phyloP scores from a whole-genome alignment of 441 rosid species.

The Pelargonium exstipulatum region DNA sequence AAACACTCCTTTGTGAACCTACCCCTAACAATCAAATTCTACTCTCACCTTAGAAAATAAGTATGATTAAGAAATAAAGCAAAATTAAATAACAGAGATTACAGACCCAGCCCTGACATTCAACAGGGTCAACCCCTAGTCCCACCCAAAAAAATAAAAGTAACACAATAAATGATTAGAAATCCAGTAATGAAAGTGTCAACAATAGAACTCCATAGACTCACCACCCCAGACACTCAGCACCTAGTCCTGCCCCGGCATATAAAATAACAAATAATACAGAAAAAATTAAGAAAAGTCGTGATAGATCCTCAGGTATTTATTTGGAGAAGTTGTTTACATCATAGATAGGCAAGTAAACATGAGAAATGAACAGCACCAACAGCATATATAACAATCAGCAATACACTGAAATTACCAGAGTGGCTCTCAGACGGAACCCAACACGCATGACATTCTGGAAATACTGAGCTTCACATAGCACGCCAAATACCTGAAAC shows the following conservation, averaged over 20 bases:
- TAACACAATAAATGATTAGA: no score
- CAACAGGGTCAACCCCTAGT: no score
- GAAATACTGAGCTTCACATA: slow-evolving; percentile 95
- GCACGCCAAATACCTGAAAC: slow-evolving; percentile 77
- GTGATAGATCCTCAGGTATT: neutral
- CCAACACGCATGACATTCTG: slow-evolving; percentile 98
- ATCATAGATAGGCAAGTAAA: slow-evolving; percentile 10
- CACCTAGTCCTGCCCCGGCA: no score
- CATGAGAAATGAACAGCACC: neutral
- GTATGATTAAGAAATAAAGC: neutral
- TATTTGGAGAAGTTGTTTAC: slow-evolving; percentile 2
- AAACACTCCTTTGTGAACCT: neutral
- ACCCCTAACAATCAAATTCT: neutral
- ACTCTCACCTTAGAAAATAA: neutral
- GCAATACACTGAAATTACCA: slow-evolving; percentile 52
- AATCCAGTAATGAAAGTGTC: no score
- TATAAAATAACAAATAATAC: neutral
- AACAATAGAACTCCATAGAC: no score
- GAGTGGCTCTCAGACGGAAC: slow-evolving; percentile 80
- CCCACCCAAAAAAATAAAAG: no score
- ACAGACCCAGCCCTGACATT: no score
- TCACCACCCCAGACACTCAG: no score
- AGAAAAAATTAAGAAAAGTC: neutral
- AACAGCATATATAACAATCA: slow-evolving; percentile 12
- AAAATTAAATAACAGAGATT: neutral